Evolutionary conservation across 495 filamentous ascomycete genomes (phyloP).

Genomic region (Tirmania nivea): DNA sequence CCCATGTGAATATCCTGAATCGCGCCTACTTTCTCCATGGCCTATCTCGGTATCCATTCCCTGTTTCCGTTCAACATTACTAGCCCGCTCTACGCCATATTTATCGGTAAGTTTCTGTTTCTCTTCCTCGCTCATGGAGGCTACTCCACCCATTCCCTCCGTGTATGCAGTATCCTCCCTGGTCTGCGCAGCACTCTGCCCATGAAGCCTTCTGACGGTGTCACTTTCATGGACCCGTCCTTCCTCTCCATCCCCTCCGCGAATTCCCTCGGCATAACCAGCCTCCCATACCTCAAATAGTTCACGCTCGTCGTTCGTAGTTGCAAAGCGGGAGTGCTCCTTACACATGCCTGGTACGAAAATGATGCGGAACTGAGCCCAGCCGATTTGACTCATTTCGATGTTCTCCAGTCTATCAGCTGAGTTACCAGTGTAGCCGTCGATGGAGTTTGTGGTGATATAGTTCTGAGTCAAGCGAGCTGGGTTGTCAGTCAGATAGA

Average conservation of each 20-base stretch:
- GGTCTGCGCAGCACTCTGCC: slow-evolving; percentile 50
- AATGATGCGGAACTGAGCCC: slow-evolving; percentile 49
- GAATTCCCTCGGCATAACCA: slow-evolving; percentile 64
- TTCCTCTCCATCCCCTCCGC: slow-evolving; percentile 38
- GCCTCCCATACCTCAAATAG: slow-evolving; percentile 91
- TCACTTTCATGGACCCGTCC: slow-evolving; percentile 34
- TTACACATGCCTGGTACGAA: slow-evolving; percentile 85
- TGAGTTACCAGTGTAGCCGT: slow-evolving; percentile 43
- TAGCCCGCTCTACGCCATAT: slow-evolving; percentile 69
- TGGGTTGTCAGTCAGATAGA: slow-evolving; percentile 58
- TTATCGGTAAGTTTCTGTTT: slow-evolving; percentile 55
- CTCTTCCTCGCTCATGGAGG: slow-evolving; percentile 24
- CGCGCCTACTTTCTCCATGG: slow-evolving; percentile 34
- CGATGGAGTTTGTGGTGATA: slow-evolving; percentile 46
- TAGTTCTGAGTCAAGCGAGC: slow-evolving; percentile 68
- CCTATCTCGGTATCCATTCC: slow-evolving; percentile 29
- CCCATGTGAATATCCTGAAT: slow-evolving; percentile 16
- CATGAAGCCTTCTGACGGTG: slow-evolving; percentile 47
- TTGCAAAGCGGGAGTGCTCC: slow-evolving; percentile 60
- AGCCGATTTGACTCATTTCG: slow-evolving; percentile 47
- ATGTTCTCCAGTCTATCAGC: slow-evolving; percentile 37
- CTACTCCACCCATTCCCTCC: neutral
- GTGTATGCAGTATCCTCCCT: slow-evolving; percentile 54
- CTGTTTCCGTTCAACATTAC: slow-evolving; percentile 56
- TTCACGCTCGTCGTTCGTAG: slow-evolving; percentile 73